A percentile compares a stretch with the other conserved stretches of the same genome.
phyloP scores from a whole-genome alignment of 257 asterid species.

The Echium plantagineum region DNA sequence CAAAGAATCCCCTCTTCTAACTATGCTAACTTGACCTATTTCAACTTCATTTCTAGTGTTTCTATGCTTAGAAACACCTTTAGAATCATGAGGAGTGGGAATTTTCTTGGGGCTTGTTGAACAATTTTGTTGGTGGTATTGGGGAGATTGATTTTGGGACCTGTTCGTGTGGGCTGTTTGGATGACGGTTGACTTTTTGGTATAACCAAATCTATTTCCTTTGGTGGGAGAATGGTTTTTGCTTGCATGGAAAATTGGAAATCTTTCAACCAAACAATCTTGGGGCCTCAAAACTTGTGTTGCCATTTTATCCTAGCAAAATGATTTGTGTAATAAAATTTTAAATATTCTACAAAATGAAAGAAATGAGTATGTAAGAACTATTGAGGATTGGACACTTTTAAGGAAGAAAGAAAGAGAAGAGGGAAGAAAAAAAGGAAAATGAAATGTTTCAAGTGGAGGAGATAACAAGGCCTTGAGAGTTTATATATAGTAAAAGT shows the following conservation, averaged over 20 bases:
- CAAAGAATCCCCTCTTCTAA: conserved; percentile 36
- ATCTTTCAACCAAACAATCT: conserved; percentile 24
- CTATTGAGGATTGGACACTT: neutral
- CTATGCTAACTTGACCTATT: conserved; percentile 8
- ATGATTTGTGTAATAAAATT: neutral
- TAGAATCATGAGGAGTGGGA: neutral
- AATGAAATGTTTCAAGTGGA: neutral
- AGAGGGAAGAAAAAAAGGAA: neutral
- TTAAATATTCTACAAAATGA: neutral
- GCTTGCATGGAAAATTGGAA: conserved; percentile 18
- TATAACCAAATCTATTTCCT: conserved; percentile 1
- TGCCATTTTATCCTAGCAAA: conserved; percentile 18
- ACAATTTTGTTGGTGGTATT: neutral
- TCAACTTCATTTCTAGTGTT: conserved; percentile 4
- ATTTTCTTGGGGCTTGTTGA: conserved; percentile 3
- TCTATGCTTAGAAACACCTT: neutral
- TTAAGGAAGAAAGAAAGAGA: neutral
- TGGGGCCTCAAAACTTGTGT: conserved; percentile 38
- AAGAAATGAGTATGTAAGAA: neutral
- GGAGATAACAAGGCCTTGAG: neutral
- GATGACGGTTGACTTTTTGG: conserved; percentile 2
- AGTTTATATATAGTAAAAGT: neutral
- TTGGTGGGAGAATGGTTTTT: conserved; percentile 1
- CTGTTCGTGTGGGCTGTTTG: conserved; percentile 17
- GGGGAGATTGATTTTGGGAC: neutral